A percentile compares a stretch with the other conserved stretches of the same genome.
Evolutionary conservation across 139 green algal genomes (phyloP).

Genomic region (Micromonas pusilla): DNA sequence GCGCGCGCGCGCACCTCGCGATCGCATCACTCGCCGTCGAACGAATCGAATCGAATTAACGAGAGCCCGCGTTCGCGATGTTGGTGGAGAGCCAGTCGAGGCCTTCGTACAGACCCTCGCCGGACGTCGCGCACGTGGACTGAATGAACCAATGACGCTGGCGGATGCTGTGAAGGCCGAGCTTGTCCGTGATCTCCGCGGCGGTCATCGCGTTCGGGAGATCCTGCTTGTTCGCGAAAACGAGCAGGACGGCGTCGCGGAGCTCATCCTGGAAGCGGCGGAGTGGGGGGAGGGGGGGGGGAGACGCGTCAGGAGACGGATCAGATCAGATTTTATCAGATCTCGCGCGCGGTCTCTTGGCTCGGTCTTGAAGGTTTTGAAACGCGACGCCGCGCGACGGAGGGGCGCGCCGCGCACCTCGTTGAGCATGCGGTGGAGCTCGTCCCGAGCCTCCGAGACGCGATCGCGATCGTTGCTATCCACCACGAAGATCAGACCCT

Average conservation of each 20-base stretch:
- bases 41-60: no score
- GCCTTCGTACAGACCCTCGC: slow-evolving; percentile 95
- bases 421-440: slow-evolving; percentile 98
- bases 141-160: slow-evolving; percentile 98
- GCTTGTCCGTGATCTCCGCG: slow-evolving; percentile 98
- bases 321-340: no score
- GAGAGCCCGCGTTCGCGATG: slow-evolving; percentile 33
- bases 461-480: slow-evolving; percentile 94
- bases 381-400: no score
- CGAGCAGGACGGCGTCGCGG: slow-evolving; percentile 89
- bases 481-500: slow-evolving; percentile 98
- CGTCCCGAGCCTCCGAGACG: slow-evolving; percentile 89
- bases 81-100: slow-evolving; percentile 82
- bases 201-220: slow-evolving; percentile 98
- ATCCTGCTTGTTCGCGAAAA: slow-evolving; percentile 99
- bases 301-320: no score
- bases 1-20: no score
- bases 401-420: no score
- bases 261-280: no score
- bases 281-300: no score
- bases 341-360: no score
- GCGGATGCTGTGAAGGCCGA: slow-evolving; percentile 89
- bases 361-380: no score
- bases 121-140: slow-evolving; percentile 84
- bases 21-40: no score